Base-by-base conservation (phyloP, 208 protist genomes). In the Leishmania amazonensis region DNA sequence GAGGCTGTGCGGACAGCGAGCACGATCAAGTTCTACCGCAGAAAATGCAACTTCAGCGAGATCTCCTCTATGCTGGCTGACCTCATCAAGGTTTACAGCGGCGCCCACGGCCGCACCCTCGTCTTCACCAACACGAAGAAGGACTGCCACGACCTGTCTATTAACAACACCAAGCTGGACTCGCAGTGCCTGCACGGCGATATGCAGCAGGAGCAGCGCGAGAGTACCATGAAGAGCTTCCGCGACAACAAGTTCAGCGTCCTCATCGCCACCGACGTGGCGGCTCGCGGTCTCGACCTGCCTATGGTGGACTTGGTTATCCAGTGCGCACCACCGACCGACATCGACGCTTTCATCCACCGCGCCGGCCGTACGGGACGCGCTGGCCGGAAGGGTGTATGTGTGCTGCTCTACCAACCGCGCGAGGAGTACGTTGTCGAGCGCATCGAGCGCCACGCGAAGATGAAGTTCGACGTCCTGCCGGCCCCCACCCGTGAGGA, bases 271-370 rank as follows among this genome's bases (percentile, higher is more conserved):
- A 98, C 97, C 11, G 96, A 98, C 80, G 97, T 99, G 54, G 96
- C 96, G 19, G 95, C 95, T 13, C 92, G 97, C 78, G 96, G 95
- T 17, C 84, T 96, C 0, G 96, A 97, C 85, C 78, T 98, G 57
- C 92, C 92, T 7, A 96, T 96, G 92, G 94, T 98, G 31, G 95
- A 98, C 78, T 86, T 98, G 35, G 95, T 98, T 21, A 97, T 98
- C 68, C 93, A 98, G 79, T 96, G 92, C 65, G 92, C 90, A 0
- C 93, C 93, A 21, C 95, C 95, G 47, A 83, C 79, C 31, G 94
- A 98, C 71, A 96, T 97, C 71, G 98, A 99, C 79, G 91, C 92
- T 75, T 99, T 99, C 84, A 96, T 99, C 70, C 99, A 99, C 90
- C 92, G 99, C 54, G 95, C 95, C 57, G 99, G 99, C 21, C 88